These are phyloP conservation scores for Exobasidium rhododendri DNA, from an alignment of 1,284 basidiomycete species.

Conservation along the genomic window DNA sequence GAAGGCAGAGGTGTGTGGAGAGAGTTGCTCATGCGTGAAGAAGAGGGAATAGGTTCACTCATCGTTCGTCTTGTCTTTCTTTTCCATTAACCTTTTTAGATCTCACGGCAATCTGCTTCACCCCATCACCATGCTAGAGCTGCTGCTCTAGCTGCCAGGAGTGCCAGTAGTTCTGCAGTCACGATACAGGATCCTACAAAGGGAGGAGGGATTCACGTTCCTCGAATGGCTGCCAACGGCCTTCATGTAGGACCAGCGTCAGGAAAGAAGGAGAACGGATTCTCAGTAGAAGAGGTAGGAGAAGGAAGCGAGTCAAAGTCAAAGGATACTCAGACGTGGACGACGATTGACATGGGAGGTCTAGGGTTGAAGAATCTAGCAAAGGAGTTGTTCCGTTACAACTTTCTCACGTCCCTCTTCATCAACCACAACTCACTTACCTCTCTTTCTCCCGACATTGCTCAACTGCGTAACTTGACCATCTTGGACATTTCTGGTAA, in stretches of 20 bases:
- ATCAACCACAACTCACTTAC: constrained; percentile 93
- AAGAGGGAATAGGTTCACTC: neutral
- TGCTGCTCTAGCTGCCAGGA: constrained; percentile 61
- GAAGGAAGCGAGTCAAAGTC: neutral
- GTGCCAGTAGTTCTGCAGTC: constrained; percentile 57
- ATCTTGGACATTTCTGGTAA: constrained; percentile 91
- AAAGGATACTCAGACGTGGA: constrained; percentile 63
- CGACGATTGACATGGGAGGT: constrained; percentile 91
- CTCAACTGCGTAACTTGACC: constrained; percentile 79
- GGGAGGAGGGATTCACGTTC: constrained; percentile 39
- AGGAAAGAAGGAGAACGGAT: neutral
- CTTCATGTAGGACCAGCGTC: constrained; percentile 18
- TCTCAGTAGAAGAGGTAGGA: constrained; percentile 36
- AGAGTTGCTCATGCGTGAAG: neutral
- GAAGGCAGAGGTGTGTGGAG: constrained; percentile 37
- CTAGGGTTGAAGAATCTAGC: constrained; percentile 88
- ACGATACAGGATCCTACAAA: constrained; percentile 58
- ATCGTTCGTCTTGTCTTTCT: neutral
- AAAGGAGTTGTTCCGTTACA: constrained; percentile 75
- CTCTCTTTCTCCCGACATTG: constrained; percentile 76
- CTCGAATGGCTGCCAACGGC: constrained; percentile 55
- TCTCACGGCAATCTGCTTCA: constrained; percentile 59
- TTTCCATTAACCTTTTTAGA: constrained; percentile 31
- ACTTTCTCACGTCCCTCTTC: constrained; percentile 92
- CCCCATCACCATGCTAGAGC: constrained; percentile 63